Evolutionary conservation across 208 protist genomes (phyloP).

Genomic region (Acanthamoeba castellanii): DNA sequence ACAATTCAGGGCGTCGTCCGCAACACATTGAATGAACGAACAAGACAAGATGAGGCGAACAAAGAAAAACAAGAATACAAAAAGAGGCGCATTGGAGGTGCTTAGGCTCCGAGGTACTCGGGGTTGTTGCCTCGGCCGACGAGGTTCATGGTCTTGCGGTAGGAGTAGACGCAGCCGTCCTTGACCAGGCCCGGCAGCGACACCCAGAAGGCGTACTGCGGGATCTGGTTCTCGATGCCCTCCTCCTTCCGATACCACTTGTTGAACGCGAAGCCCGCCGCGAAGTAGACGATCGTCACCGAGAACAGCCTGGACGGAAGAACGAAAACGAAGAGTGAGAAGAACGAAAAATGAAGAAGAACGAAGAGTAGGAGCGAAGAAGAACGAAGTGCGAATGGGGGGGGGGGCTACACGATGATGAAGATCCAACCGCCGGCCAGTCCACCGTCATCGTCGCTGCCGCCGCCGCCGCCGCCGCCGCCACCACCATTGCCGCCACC

Average conservation of each 20-base stretch:
- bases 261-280: slow-evolving; percentile 55
- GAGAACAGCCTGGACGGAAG: background rate
- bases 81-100: background rate
- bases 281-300: slow-evolving; percentile 44
- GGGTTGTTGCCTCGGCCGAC: background rate
- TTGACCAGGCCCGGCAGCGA: slow-evolving; percentile 69
- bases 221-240: slow-evolving; percentile 43
- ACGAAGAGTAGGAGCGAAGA: background rate
- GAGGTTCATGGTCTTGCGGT: slow-evolving; percentile 1
- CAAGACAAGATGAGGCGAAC: no score
- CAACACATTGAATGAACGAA: no score
- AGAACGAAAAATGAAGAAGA: background rate
- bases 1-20: no score
- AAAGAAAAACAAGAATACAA: no score
- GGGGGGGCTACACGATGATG: slow-evolving; percentile 57
- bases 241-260: slow-evolving; percentile 26
- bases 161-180: slow-evolving; percentile 57
- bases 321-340: background rate
- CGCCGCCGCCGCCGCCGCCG: slow-evolving; percentile 3
- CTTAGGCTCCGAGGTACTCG: background rate
- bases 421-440: slow-evolving; percentile 52
- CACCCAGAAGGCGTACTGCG: slow-evolving; percentile 41
- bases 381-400: no score
- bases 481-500: background rate
- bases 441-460: slow-evolving; percentile 33